A percentile compares a stretch with the other conserved stretches of the same genome.
These are phyloP conservation scores for Colletotrichum viniferum DNA, from an alignment of 2,329 filamentous ascomycete genomes.

Conservation along the genomic window DNA sequence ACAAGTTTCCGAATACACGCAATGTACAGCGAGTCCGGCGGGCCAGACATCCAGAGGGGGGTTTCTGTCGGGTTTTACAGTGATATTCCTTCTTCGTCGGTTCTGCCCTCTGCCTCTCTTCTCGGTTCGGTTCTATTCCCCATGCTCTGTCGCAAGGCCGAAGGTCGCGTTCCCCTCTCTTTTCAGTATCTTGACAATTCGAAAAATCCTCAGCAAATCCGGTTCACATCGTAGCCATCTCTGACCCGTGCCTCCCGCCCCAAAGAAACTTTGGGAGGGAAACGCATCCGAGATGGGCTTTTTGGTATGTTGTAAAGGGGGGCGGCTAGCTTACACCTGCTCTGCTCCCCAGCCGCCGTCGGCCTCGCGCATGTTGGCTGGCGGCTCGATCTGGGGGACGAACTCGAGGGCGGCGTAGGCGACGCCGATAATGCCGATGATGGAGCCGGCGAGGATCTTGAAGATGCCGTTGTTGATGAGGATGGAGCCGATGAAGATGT, in stretches of 20 bases:
- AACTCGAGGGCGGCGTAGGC: conserved; percentile 79
- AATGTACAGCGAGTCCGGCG: conserved; percentile 6
- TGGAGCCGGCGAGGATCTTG: conserved; percentile 76
- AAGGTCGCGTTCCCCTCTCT: conserved; percentile 6
- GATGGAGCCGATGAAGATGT: conserved; percentile 91
- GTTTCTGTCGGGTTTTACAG: neutral
- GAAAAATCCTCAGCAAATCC: conserved; percentile 22
- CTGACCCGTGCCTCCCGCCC: neutral
- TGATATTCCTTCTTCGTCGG: neutral
- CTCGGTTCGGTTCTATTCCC: neutral
- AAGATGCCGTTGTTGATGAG: conserved; percentile 72
- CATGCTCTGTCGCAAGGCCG: neutral
- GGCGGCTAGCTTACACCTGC: conserved; percentile 62
- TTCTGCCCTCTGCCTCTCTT: neutral
- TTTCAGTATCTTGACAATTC: conserved; percentile 20
- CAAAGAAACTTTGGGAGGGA: neutral
- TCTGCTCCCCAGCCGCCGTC: conserved; percentile 79
- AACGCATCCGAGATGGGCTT: conserved; percentile 14
- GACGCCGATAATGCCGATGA: conserved; percentile 80
- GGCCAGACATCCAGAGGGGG: neutral
- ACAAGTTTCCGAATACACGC: conserved; percentile 1
- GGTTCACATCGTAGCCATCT: conserved; percentile 7
- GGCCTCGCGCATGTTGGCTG: conserved; percentile 80
- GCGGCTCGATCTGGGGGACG: conserved; percentile 78
- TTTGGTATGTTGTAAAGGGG: conserved; percentile 14